Evolutionary conservation across 2,329 filamentous ascomycete species (phyloP), one percentile per base, ranked within the genome.

Genomic region (Metarhizium guizhouense): DNA sequence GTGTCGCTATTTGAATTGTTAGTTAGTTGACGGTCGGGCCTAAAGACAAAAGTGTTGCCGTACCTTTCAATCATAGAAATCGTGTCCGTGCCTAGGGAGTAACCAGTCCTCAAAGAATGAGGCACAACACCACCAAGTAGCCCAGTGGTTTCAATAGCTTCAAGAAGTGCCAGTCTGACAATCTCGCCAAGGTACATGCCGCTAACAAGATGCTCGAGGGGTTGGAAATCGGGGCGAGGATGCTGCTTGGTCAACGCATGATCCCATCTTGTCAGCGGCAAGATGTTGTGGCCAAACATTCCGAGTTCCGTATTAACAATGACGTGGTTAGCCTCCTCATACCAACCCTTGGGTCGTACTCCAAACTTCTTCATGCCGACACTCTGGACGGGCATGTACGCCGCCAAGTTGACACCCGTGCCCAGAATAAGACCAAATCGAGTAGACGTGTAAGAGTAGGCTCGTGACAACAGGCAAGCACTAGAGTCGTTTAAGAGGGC

Each of bases 141-240:
- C 0, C 77, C 80, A 0, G 77, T 74, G 0, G 72, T 75, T 55
- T 76, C 69, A 51, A 86, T 76, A 0, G 82, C 83, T 58, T 87
- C 84, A 25, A 84, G 59, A 47, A 86, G 70, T 0, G 77, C 75
- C 13, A 83, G 67, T 18, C 85, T 76, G 60, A 76, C 81, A 50
- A 87, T 78, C 67, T 88, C 85, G 51, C 85, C 85, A 2, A 88
- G 70, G 63, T 88, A 87, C 63, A 80, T 82, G 40, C 85, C 85
- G 61, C 82, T 82, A 47, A 86, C 79, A 59, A 86, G 72, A 59
- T 84, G 76, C 65, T 85, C 83, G 11, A 85, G 66, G 0, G 83
- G 83, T 60, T 86, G 83, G 59, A 85, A 85, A 29, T 80, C 76
- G 0, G 83, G 83, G 53, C 74, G 71, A 13, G 78, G 72, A 59